phyloP scores from a whole-genome alignment of 2,329 filamentous ascomycete genomes.

The Fusarium sp. region DNA sequence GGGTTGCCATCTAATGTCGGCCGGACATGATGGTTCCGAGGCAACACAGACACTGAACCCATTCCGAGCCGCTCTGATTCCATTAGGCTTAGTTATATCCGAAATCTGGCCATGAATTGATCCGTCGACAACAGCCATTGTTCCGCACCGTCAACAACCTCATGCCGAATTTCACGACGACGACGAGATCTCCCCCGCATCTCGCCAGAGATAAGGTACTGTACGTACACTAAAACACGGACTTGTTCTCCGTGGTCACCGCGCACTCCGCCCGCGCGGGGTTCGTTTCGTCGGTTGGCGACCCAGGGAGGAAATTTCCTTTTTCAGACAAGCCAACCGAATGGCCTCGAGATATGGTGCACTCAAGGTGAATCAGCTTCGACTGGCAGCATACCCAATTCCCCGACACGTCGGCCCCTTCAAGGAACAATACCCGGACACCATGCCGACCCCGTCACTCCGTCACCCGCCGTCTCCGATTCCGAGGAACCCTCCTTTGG shows the following conservation, averaged over 20 bases:
- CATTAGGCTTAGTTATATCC: slow-evolving; percentile 3
- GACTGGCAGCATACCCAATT: neutral
- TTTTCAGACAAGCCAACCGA: slow-evolving; percentile 38
- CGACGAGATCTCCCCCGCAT: slow-evolving; percentile 30
- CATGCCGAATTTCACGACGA: neutral
- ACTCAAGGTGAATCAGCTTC: neutral
- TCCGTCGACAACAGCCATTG: neutral
- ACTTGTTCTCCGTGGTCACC: slow-evolving; percentile 34
- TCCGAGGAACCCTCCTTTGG: slow-evolving; percentile 17
- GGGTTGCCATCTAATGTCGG: slow-evolving; percentile 2
- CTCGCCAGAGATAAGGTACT: slow-evolving; percentile 11
- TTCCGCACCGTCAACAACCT: neutral
- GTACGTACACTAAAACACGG: slow-evolving; percentile 35
- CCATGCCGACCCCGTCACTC: slow-evolving; percentile 28
- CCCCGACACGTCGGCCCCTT: slow-evolving; percentile 3
- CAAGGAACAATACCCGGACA: slow-evolving; percentile 38
- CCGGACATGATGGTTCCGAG: slow-evolving; percentile 9
- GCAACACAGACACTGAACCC: neutral
- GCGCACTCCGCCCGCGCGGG: slow-evolving; percentile 9
- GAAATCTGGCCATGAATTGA: neutral
- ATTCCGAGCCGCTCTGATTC: slow-evolving; percentile 2
- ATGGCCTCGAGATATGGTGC: neutral
- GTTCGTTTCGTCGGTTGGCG: slow-evolving; percentile 30
- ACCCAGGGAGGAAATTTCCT: slow-evolving; percentile 42
- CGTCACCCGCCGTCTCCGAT: slow-evolving; percentile 9